phyloP scores from a whole-genome alignment of 2,329 filamentous ascomycete genomes.

The Talaromyces funiculosus region DNA sequence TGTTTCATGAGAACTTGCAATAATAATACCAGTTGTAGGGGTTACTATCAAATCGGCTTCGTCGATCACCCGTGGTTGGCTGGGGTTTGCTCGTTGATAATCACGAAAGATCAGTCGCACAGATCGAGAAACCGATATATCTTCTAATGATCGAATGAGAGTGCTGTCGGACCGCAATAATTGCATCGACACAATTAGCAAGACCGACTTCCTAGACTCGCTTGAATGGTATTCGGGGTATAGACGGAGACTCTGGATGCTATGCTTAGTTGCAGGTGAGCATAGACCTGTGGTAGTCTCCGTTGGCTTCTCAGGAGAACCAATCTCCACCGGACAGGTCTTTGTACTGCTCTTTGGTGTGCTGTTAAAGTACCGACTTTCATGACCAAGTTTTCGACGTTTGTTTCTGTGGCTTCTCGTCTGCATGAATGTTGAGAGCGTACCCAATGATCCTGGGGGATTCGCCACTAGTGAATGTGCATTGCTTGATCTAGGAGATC shows the following conservation, averaged over 20 bases:
- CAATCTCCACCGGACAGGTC: neutral
- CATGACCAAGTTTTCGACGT: constrained; percentile 21
- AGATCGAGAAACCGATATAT: neutral
- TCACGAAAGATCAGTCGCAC: constrained; percentile 24
- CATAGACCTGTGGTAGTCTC: neutral
- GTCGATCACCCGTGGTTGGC: neutral
- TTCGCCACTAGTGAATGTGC: no score
- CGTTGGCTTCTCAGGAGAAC: neutral
- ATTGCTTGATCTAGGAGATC: neutral
- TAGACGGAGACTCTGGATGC: neutral
- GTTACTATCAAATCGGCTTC: constrained; percentile 66
- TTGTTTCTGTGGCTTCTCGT: constrained; percentile 34
- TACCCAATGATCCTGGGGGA: constrained; percentile 30
- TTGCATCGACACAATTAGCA: constrained; percentile 12
- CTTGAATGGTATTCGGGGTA: neutral
- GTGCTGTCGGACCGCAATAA: constrained; percentile 25
- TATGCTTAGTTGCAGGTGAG: neutral
- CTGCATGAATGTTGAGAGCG: constrained; percentile 49
- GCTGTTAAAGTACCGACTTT: constrained; percentile 23
- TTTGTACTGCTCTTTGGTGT: neutral
- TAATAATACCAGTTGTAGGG: constrained; percentile 60
- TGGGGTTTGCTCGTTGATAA: constrained; percentile 2
- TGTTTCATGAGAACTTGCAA: constrained; percentile 65
- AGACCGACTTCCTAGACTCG: neutral
- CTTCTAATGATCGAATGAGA: constrained; percentile 20